Conservation (phyloP, 2,329 filamentous ascomycete genomes). For the Penicillium sp. region DNA sequence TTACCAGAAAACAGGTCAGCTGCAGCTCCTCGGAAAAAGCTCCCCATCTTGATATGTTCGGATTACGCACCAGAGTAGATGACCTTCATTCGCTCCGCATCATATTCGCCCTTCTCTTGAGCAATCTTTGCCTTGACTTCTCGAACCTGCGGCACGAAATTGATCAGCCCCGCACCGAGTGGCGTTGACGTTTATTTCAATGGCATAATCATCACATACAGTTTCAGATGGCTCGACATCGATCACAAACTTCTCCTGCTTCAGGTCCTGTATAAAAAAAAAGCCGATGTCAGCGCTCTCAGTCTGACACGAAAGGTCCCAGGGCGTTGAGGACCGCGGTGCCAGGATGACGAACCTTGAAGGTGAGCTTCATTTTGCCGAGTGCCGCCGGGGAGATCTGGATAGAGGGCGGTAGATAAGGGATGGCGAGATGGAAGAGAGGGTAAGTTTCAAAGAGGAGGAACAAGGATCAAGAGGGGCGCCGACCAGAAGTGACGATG, state of each 20-base stretch:
- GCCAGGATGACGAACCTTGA: conserved; percentile 56
- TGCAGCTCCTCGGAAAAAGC: neutral
- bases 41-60: neutral
- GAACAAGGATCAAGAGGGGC: conserved; percentile 10
- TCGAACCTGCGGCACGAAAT: conserved; percentile 63
- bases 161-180: conserved; percentile 36
- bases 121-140: conserved; percentile 90
- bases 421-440: neutral
- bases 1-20: conserved; percentile 9
- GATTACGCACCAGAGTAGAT: conserved; percentile 84
- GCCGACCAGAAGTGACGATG: conserved; percentile 12
- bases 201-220: conserved; percentile 54
- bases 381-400: conserved; percentile 28
- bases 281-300: conserved; percentile 10
- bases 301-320: conserved; percentile 13
- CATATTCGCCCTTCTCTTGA: conserved; percentile 84
- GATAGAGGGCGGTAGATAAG: conserved; percentile 12
- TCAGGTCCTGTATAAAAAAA: conserved; percentile 69
- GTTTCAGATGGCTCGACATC: conserved; percentile 90
- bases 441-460: neutral
- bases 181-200: conserved; percentile 13
- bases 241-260: conserved; percentile 97
- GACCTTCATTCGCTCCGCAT: conserved; percentile 84
- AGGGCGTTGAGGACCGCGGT: neutral
- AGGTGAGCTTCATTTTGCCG: conserved; percentile 66